Base-by-base conservation (phyloP, 1,284 basidiomycete species). In the Ceratobasidium sp. region DNA sequence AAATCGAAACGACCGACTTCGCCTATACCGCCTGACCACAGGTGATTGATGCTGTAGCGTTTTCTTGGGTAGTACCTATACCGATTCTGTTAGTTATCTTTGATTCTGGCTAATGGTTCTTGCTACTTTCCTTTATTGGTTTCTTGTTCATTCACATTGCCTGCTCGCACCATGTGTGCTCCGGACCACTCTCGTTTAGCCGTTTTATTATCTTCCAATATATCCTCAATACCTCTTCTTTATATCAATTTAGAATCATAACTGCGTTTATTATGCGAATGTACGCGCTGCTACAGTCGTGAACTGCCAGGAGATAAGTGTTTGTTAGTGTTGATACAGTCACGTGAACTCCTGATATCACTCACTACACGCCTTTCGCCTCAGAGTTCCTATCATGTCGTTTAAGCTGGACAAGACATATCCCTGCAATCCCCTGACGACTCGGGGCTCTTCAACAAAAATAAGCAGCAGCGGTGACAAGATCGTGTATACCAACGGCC, bases 401-500 rank as follows among this genome's bases (percentile, higher is more conserved):
- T 66, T 77, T 35, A 77, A 59, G n/a, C 3, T 41, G 14, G 54
- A 67, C 30, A 68, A 77, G 20, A 77, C 55, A 30, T 94, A 91
- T 83, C 90, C 95, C 4, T 90, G 91, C 79, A 94, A 93, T 82
- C 95, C 95, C 4, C 86, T 86, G 41, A 95, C 95, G 1, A 85
- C 90, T 48, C 89, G 94, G 30, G 95, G 93, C 18, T 85, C 86
- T 76, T 89, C 93, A 3, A 96, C 95, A 33, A 97, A 96, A 86
- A 90, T 98, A 74, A 91, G 91, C 82, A 90, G 94, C 27, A 90
- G 89, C 82, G 95, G 95, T 81, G 93, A 94, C 80, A 96, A 93
- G 86, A 86, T 98, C 78, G 89, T 95, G 48, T 98, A 98, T 83
- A 89, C 93, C 1, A 96, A 95, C 83, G 96, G 95, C 57, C 91